Evolutionary conservation across 257 asterid species (phyloP), one percentile per base, ranked within the genome.

Genomic region (Fraxinus americana): DNA sequence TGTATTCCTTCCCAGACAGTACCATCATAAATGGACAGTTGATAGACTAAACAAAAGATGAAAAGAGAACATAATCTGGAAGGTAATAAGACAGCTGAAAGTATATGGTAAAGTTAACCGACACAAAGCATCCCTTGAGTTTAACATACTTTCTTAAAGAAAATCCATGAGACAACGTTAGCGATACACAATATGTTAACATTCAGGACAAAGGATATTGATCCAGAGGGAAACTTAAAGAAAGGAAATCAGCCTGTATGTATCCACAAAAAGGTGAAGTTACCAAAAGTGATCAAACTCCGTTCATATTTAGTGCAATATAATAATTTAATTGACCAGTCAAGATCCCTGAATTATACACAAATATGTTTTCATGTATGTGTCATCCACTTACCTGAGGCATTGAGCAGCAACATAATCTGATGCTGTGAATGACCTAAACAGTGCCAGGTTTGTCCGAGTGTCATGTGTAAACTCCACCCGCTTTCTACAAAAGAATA

Each of bases 351-450:
- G 69, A 25, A 8, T 11, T 63, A 25, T 7, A 63, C 32, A 25
- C 35, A 27, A 3, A 63, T 12, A 63, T 25, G 36, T 23, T 2
- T 25, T 36, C 36, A 63, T 63, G 69, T 27, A 63, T 63, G 2
- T 63, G 57, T 79, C 48, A 74, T 67, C 39, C 74, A 54, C 74
- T 82, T 79, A 90, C 99, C 99, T 89, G 67, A 93, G 91, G 82
- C 99, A 83, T 85, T 96, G 99, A 73, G 99, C 96, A 83, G 98
- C 86, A 82, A 96, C 99, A 81, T 96, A 96, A 67, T 96, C 99
- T 74, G 91, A 77, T 68, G 96, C 99, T 63, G 97, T 71, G 83
- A 93, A 93, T 67, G 99, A 90, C 85, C 92, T 88, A 74, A 96
- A 96, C 71, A 96, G 89, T 34, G 97, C 92, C 78, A 92, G 90